Conservation (phyloP, 805 yeast species). For the Kuraishia hungarica region DNA sequence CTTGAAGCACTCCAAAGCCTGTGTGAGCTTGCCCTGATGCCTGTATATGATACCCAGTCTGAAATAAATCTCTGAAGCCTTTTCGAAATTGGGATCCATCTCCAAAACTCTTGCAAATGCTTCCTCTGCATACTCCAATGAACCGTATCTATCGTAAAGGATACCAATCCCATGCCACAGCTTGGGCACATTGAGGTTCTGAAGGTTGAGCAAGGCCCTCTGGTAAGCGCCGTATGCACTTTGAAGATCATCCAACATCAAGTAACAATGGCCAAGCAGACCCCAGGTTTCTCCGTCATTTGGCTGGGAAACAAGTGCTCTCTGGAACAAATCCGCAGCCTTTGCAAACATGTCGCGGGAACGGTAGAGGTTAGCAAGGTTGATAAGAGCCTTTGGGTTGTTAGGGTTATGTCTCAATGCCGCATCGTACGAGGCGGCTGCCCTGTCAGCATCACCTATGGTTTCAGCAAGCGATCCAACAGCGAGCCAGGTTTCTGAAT, state of each 20-base stretch:
- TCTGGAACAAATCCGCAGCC: slow-evolving; percentile 90
- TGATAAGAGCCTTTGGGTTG: slow-evolving; percentile 76
- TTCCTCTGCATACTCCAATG: slow-evolving; percentile 95
- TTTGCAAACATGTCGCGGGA: slow-evolving; percentile 84
- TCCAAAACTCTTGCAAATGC: slow-evolving; percentile 95
- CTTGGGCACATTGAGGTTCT: slow-evolving; percentile 91
- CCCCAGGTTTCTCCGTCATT: slow-evolving; percentile 98
- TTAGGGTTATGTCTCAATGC: slow-evolving; percentile 83
- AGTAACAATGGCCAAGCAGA: slow-evolving; percentile 87
- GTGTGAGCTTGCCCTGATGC: slow-evolving; percentile 80
- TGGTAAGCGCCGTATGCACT: slow-evolving; percentile 96
- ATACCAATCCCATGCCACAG: slow-evolving; percentile 99
- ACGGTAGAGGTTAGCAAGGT: slow-evolving; percentile 82
- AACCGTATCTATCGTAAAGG: slow-evolving; percentile 91
- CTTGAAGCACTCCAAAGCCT: slow-evolving; percentile 90
- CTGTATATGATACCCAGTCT: slow-evolving; percentile 94
- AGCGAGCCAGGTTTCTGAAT: slow-evolving; percentile 82
- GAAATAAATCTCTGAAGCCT: slow-evolving; percentile 93
- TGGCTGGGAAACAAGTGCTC: slow-evolving; percentile 72
- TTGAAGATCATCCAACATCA: slow-evolving; percentile 93
- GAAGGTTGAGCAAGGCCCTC: slow-evolving; percentile 84
- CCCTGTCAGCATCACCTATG: slow-evolving; percentile 82
- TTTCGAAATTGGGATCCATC: slow-evolving; percentile 92
- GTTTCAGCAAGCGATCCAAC: slow-evolving; percentile 86
- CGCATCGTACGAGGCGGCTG: slow-evolving; percentile 80